Evolutionary conservation across 2,329 filamentous ascomycete genomes (phyloP).

Genomic region (Apiospora aurea): DNA sequence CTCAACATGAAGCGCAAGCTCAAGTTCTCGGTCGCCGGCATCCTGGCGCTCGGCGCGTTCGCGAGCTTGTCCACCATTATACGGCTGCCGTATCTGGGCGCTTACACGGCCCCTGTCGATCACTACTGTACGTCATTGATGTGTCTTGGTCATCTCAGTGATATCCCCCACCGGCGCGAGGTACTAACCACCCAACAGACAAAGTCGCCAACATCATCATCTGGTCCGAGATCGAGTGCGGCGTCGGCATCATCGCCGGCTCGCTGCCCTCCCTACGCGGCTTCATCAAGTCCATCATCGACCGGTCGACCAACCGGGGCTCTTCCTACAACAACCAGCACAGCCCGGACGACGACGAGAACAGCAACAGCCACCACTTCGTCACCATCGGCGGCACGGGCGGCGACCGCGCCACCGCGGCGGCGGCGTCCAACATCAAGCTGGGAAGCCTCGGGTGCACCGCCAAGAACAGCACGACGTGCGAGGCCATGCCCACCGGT

Average conservation of each 20-base stretch:
- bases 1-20: slow-evolving; percentile 37
- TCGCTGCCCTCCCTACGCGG: slow-evolving; percentile 38
- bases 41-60: slow-evolving; percentile 50
- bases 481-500: neutral
- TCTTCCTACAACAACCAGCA: neutral
- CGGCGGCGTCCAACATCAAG: neutral
- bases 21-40: slow-evolving; percentile 52
- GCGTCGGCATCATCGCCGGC: slow-evolving; percentile 38
- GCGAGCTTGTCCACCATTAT: slow-evolving; percentile 19
- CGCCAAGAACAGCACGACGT: neutral
- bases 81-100: slow-evolving; percentile 21
- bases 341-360: neutral
- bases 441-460: neutral
- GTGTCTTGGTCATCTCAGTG: too few species aligned
- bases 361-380: neutral
- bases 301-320: neutral
- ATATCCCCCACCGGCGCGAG: too few species aligned
- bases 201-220: slow-evolving; percentile 32
- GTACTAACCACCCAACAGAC: neutral
- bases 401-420: neutral
- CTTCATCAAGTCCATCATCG: slow-evolving; percentile 31
- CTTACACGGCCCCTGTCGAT: slow-evolving; percentile 3
- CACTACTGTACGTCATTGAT: neutral
- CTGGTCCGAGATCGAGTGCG: slow-evolving; percentile 38
- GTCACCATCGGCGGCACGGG: slow-evolving; percentile 17